Evolutionary conservation across 129 eudicot species (phyloP).

Genomic region (Flaveria trinervia): DNA sequence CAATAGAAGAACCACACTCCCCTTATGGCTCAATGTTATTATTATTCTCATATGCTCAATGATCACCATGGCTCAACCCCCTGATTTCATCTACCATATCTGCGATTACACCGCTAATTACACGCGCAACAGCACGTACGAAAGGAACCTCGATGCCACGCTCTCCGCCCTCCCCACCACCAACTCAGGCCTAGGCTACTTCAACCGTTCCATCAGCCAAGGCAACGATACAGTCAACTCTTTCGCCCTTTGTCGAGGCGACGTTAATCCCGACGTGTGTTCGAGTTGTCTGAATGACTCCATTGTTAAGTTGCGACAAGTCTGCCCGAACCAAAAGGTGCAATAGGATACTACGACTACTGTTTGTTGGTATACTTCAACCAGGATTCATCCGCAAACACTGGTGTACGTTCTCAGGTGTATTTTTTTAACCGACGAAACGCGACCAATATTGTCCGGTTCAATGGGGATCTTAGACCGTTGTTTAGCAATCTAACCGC

Average conservation of each 20-base stretch:
- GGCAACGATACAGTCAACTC: not conserved
- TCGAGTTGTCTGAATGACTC: not conserved
- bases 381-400: not conserved
- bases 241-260: constrained; percentile 6
- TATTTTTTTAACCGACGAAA: not conserved
- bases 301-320: not conserved
- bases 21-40: not conserved
- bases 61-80: not conserved
- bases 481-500: not conserved
- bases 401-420: not conserved
- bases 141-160: not conserved
- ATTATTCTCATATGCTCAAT: not conserved
- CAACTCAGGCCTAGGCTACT: not conserved
- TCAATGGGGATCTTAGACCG: not conserved
- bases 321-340: not conserved
- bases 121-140: not conserved
- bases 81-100: not conserved
- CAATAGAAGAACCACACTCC: not conserved
- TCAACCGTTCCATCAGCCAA: not conserved
- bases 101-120: not conserved
- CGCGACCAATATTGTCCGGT: not conserved
- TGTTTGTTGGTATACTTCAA: not conserved
- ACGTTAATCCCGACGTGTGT: not conserved
- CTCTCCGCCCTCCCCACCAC: constrained; percentile 3
- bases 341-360: not conserved